Evolutionary conservation across 2,329 filamentous ascomycete species (phyloP).

Genomic region (Pseudogymnoascus sp.): DNA sequence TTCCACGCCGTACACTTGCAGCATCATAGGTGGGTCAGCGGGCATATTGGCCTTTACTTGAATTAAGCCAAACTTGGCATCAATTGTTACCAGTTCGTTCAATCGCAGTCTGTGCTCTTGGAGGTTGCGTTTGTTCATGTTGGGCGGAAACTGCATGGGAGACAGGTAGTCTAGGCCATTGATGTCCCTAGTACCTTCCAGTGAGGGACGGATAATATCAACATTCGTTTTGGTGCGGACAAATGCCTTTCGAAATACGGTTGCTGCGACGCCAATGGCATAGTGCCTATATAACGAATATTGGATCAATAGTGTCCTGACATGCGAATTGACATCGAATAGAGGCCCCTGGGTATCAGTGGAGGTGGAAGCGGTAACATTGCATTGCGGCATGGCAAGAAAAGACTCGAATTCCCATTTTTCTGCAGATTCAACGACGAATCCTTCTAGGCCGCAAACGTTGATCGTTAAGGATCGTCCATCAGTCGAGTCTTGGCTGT

Average conservation of each 20-base stretch:
- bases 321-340: conserved; percentile 75
- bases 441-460: conserved; percentile 75
- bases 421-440: conserved; percentile 80
- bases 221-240: conserved; percentile 41
- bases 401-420: conserved; percentile 81
- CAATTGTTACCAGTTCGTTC: conserved; percentile 67
- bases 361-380: conserved; percentile 73
- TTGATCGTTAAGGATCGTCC: conserved; percentile 75
- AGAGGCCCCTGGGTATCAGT: conserved; percentile 82
- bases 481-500: conserved; percentile 48
- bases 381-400: conserved; percentile 74
- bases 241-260: conserved; percentile 66
- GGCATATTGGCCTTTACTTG: conserved; percentile 88
- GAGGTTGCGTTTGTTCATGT: conserved; percentile 15
- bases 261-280: conserved; percentile 70
- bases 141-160: conserved; percentile 20
- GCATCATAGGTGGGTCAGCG: conserved; percentile 79
- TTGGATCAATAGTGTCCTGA: conserved; percentile 70
- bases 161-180: conserved; percentile 18
- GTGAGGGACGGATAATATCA: conserved; percentile 15
- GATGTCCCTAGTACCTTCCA: conserved; percentile 13
- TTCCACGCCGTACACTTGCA: conserved; percentile 78
- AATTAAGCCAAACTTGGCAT: conserved; percentile 71
- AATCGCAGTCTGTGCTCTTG: not conserved
- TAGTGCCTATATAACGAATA: conserved; percentile 95